phyloP scores from a whole-genome alignment of 73 alveolate species.

The Tetrahymena elliotti region DNA sequence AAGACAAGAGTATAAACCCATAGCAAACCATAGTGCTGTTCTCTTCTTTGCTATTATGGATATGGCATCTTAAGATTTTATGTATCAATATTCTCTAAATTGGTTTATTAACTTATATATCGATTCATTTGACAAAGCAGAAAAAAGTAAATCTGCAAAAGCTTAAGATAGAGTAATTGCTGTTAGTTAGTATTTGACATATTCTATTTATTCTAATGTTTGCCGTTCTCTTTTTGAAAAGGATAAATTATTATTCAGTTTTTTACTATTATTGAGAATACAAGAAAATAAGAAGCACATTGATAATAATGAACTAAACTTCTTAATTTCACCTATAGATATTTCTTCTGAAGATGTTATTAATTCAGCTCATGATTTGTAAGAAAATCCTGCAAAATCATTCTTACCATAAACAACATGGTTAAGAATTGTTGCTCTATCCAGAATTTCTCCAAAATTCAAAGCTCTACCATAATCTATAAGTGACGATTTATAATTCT shows the following conservation, averaged over 20 bases:
- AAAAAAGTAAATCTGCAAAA: constrained; percentile 34
- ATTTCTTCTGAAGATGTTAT: background rate
- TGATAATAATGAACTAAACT: constrained; percentile 46
- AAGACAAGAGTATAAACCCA: constrained; percentile 81
- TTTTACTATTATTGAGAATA: constrained; percentile 82
- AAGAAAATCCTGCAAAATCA: constrained; percentile 20
- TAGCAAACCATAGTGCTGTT: constrained; percentile 75
- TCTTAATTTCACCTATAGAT: constrained; percentile 45
- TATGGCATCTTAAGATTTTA: constrained; percentile 70
- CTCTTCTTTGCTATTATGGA: constrained; percentile 76
- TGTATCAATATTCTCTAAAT: constrained; percentile 95
- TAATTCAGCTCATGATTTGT: background rate
- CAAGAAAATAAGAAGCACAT: constrained; percentile 47
- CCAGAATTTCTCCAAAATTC: constrained; percentile 8
- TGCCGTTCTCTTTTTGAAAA: constrained; percentile 96
- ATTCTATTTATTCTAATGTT: constrained; percentile 76
- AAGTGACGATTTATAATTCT: constrained; percentile 1
- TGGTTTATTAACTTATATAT: constrained; percentile 73
- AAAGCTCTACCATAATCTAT: constrained; percentile 6
- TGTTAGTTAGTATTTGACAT: constrained; percentile 74
- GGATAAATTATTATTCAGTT: constrained; percentile 93
- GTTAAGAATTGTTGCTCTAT: constrained; percentile 3
- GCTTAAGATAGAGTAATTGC: constrained; percentile 57
- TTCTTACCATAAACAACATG: constrained; percentile 26
- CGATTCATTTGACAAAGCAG: constrained; percentile 51